Conservation (phyloP, 768 basidiomycete species). For the Strobilomyces dryophilus region DNA sequence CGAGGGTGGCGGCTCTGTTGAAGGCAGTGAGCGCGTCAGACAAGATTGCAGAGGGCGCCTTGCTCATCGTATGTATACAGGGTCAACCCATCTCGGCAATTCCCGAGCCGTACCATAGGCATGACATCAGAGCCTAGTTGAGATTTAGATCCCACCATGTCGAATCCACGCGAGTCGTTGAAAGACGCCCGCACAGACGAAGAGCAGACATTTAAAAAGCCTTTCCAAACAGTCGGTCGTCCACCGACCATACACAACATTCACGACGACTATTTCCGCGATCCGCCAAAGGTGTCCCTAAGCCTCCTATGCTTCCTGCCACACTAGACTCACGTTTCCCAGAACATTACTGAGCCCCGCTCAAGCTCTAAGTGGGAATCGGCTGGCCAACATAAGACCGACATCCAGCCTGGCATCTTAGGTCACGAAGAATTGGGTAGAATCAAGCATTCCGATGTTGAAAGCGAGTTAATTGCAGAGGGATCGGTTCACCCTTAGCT, state of each 20-base stretch:
- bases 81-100: constrained; percentile 21
- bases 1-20: constrained; percentile 37
- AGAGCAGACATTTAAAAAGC: constrained; percentile 24
- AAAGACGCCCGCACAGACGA: constrained; percentile 14
- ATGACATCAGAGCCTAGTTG: constrained; percentile 6
- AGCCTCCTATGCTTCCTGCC: background rate
- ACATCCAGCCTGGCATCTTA: background rate
- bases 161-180: background rate
- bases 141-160: background rate
- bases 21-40: constrained; percentile 41
- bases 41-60: constrained; percentile 34
- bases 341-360: constrained; percentile 15
- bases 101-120: constrained; percentile 13
- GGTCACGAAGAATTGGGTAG: constrained; percentile 14
- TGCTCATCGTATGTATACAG: constrained; percentile 22
- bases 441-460: constrained; percentile 14
- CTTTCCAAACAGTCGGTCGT: constrained; percentile 23
- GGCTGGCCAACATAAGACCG: constrained; percentile 11
- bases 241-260: constrained; percentile 29
- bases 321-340: background rate
- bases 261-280: constrained; percentile 30
- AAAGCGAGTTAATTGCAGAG: constrained; percentile 18
- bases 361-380: constrained; percentile 16
- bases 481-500: constrained; percentile 20
- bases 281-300: constrained; percentile 27